phyloP scores from a whole-genome alignment of 2,329 filamentous ascomycete species.

The Teratosphaeria destructans region DNA sequence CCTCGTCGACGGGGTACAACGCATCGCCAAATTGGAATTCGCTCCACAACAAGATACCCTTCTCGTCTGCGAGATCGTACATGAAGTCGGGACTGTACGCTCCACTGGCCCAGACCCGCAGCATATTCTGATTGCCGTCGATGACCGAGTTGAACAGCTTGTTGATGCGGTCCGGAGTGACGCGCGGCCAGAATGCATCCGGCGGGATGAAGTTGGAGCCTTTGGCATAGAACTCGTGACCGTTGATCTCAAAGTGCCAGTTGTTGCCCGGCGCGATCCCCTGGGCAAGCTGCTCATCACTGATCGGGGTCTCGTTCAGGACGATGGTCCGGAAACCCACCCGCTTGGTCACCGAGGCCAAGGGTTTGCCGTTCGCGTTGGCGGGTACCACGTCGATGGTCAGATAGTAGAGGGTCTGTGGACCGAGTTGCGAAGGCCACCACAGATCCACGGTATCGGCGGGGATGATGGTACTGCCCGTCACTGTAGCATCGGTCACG shows the following conservation, averaged over 20 bases:
- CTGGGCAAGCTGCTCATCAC: conserved; percentile 41
- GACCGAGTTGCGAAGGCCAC: conserved; percentile 50
- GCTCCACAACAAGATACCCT: conserved; percentile 51
- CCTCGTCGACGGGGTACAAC: conserved; percentile 45
- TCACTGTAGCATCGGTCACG: conserved; percentile 35
- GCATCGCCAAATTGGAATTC: conserved; percentile 55
- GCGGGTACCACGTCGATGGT: conserved; percentile 38
- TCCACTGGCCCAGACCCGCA: conserved; percentile 35
- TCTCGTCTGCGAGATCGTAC: conserved; percentile 52
- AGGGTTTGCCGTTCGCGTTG: conserved; percentile 3
- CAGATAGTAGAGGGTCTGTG: conserved; percentile 39
- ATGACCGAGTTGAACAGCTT: conserved; percentile 46
- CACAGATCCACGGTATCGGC: conserved; percentile 41
- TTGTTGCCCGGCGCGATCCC: conserved; percentile 49
- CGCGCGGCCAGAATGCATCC: conserved; percentile 52
- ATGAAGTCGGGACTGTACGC: conserved; percentile 53
- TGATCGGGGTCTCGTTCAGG: conserved; percentile 46
- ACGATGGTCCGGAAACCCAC: conserved; percentile 54
- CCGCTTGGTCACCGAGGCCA: conserved; percentile 41
- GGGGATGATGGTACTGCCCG: conserved; percentile 36
- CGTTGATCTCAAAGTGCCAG: conserved; percentile 58
- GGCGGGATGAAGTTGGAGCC: conserved; percentile 55
- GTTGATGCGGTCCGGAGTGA: conserved; percentile 42
- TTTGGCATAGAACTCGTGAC: conserved; percentile 53
- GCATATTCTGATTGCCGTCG: conserved; percentile 53